Percentiles rank a stretch among this genome's conserved stretches.
Conservation (phyloP, 192 early-diverging fungal species). For the Backusella luteola region DNA sequence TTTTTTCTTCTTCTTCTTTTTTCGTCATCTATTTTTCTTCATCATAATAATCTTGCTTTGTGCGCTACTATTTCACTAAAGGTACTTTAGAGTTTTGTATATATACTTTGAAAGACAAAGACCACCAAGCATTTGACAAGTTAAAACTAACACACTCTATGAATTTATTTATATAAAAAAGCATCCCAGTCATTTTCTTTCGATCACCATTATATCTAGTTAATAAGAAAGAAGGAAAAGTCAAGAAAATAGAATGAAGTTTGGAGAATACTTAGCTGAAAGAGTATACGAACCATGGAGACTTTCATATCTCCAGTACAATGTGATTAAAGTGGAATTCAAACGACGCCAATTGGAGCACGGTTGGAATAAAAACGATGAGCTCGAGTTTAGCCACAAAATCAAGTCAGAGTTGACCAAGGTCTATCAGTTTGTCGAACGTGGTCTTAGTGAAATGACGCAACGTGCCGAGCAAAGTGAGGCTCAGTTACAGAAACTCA, state of each 20-base stretch:
- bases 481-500: constrained; percentile 33
- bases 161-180: not conserved
- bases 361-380: constrained; percentile 77
- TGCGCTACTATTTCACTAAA: not conserved
- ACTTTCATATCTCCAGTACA: constrained; percentile 81
- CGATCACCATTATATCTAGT: not conserved
- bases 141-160: not conserved
- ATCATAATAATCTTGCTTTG: not conserved
- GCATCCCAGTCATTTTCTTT: not conserved
- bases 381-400: constrained; percentile 79
- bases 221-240: not conserved
- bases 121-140: no score
- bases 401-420: constrained; percentile 86
- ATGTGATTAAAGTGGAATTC: constrained; percentile 61
- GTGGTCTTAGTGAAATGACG: constrained; percentile 65
- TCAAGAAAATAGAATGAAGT: constrained; percentile 69
- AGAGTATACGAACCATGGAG: constrained; percentile 74
- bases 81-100: not conserved
- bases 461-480: constrained; percentile 64
- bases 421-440: constrained; percentile 66
- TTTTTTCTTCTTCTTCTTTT: not conserved
- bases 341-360: constrained; percentile 28
- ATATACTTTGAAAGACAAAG: not conserved
- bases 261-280: constrained; percentile 73
- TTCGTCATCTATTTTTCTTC: not conserved